Evolutionary conservation across 192 early-diverging fungal genomes (phyloP).

Genomic region (Backusella tarrabulga): DNA sequence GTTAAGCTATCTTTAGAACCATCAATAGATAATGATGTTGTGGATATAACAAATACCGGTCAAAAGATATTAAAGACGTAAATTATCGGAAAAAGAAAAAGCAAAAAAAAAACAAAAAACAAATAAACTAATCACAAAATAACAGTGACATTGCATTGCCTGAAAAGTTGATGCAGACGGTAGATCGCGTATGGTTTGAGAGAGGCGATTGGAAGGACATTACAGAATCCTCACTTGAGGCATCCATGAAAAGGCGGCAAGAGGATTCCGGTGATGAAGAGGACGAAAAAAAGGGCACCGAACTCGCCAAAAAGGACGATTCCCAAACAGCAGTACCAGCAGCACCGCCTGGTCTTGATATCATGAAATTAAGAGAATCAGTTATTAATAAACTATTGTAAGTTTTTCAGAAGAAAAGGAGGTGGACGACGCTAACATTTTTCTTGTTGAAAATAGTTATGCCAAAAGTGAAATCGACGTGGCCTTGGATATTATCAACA

Average conservation of each 20-base stretch:
- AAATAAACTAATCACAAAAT: background rate
- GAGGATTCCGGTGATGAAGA: background rate
- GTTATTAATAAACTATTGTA: constrained; percentile 33
- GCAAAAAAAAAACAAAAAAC: background rate
- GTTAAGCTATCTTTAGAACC: constrained; percentile 37
- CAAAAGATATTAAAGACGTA: constrained; percentile 36
- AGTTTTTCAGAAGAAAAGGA: background rate
- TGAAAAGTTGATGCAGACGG: constrained; percentile 36
- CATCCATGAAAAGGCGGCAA: background rate
- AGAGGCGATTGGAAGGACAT: constrained; percentile 37
- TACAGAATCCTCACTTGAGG: constrained; percentile 20
- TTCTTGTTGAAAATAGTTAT: constrained; percentile 11
- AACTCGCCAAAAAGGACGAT: background rate
- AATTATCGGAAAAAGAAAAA: background rate
- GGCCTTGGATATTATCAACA: constrained; percentile 40
- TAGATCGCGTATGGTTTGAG: constrained; percentile 41
- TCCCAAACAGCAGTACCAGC: background rate
- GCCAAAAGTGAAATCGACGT: constrained; percentile 43
- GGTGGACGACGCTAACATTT: background rate
- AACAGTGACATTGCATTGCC: constrained; percentile 30
- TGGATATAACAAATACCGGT: constrained; percentile 35
- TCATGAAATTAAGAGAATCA: constrained; percentile 31
- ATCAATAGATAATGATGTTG: constrained; percentile 14
- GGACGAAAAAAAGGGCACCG: background rate
- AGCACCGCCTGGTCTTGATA: constrained; percentile 17